Conservation (phyloP, 1,139 yeast genomes). For the Entelexis paramagnoliae region DNA sequence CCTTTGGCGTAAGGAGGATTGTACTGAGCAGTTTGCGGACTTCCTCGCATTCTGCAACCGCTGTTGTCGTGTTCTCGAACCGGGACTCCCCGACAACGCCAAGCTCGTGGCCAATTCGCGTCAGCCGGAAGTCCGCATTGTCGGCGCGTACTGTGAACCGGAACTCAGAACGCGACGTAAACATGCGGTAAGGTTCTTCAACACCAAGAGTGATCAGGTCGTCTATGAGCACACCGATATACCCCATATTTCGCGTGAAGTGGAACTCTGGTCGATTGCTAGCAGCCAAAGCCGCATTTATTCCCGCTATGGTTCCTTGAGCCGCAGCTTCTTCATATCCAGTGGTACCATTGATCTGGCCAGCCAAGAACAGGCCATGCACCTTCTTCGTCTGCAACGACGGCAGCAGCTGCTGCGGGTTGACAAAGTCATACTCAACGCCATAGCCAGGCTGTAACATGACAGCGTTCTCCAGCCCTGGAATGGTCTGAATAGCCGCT, state of each 20-base stretch:
- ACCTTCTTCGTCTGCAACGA: conserved; percentile 77
- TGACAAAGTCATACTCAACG: conserved; percentile 93
- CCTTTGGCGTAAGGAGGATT: conserved; percentile 43
- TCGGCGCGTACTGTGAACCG: conserved; percentile 83
- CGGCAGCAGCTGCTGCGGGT: conserved; percentile 72
- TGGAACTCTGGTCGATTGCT: conserved; percentile 40
- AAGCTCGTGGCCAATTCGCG: conserved; percentile 51
- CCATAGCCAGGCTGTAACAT: conserved; percentile 97
- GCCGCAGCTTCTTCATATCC: conserved; percentile 99
- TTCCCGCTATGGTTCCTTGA: conserved; percentile 92
- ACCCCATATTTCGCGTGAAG: conserved; percentile 70
- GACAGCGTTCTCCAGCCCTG: conserved; percentile 77
- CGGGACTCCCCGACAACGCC: conserved; percentile 64
- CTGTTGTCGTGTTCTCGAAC: conserved; percentile 42
- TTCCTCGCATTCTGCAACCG: conserved; percentile 39
- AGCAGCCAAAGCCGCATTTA: conserved; percentile 66
- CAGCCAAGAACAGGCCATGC: conserved; percentile 76
- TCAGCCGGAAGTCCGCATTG: conserved; percentile 80
- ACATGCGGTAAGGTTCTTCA: conserved; percentile 96
- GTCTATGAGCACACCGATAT: conserved; percentile 84
- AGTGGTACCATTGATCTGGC: conserved; percentile 97
- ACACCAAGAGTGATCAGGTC: conserved; percentile 94
- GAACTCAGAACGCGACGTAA: conserved; percentile 90
- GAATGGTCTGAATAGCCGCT: conserved; percentile 60
- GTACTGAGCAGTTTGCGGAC: conserved; percentile 41